Evolutionary conservation across 768 basidiomycete species (phyloP).

Genomic region (Lactifluus rugatus): DNA sequence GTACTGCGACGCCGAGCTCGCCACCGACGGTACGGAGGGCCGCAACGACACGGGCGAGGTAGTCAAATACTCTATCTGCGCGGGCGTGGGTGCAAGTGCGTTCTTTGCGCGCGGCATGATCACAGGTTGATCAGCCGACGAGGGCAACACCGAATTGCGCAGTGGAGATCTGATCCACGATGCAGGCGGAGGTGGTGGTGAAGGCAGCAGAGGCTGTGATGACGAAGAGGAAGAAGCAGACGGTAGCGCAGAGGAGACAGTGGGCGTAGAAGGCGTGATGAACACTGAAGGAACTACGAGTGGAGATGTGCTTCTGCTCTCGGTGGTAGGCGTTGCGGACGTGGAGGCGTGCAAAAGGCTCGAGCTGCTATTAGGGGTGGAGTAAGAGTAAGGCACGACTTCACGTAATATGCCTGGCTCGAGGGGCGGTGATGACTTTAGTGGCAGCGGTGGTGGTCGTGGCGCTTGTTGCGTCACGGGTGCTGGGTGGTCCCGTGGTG

Average conservation of each 20-base stretch:
- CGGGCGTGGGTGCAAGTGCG: not conserved
- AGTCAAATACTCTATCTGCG: not conserved
- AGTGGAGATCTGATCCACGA: not conserved
- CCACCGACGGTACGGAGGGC: slow-evolving; percentile 24
- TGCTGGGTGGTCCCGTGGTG: not conserved
- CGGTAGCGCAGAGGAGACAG: no score
- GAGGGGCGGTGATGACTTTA: not conserved
- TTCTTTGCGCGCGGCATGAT: slow-evolving; percentile 12
- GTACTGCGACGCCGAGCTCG: slow-evolving; percentile 30
- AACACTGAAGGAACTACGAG: no score
- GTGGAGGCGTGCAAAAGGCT: no score
- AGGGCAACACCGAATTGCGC: slow-evolving; percentile 4
- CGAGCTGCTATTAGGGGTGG: no score
- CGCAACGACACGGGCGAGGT: slow-evolving; percentile 7
- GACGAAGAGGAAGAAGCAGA: not conserved
- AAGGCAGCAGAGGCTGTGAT: not conserved
- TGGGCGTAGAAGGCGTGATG: no score
- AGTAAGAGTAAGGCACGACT: no score
- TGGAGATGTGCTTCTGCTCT: no score
- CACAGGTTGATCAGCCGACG: slow-evolving; percentile 1
- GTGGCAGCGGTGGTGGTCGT: not conserved
- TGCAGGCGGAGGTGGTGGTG: not conserved
- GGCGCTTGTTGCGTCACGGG: not conserved
- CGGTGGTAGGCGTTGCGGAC: no score
- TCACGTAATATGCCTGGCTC: no score